Base-by-base conservation (phyloP, 2,329 filamentous ascomycete species). In the Fusarium nematophilum region DNA sequence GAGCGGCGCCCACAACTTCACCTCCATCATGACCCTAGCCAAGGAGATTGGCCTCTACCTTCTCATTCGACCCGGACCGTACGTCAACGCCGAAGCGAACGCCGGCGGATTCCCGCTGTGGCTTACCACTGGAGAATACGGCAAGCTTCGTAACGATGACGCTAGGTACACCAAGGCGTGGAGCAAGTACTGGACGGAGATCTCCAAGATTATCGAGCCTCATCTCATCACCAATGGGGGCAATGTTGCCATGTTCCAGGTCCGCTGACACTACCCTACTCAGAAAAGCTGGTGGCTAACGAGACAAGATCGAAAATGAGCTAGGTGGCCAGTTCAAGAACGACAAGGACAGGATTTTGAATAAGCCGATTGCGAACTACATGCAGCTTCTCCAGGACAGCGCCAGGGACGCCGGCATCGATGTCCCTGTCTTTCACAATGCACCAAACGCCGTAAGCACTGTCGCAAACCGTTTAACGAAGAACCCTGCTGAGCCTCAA, bases 1-100 rank as follows among this genome's bases (percentile, higher is more conserved):
- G 6, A 67, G 59, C 13, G 67, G 67, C 5, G 72, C 73, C 11
- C 83, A 84, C 46, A 76, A 85, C 42, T 75, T 85, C 39, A 78
- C 79, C 1, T 68, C 69, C 9, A 84, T 81, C 63, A 80, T 84
- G 67, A 70, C 70, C 8, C 70, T 79, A 10, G 80, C 80, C 2
- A 76, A 82, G 40, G 78, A 82, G 40, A 73, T 79, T 45, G 80
- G 79, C 0, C 62, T 83, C 26, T 72, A 79, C 11, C 70, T 82
- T 3, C 74, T 83, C 1, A 60, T 70, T 18, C 77, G 86, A 0
- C 84, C 85, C 1, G 86, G 86, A 0, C 85, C 85, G 0, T 89
- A 89, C 52, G 80, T 86, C 53, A 89, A 89, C 58, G 86, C 86
- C 1, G 87, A 89, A 67, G 79, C 84, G 3, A 87, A 83, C 58